These are phyloP conservation scores for Torulaspora indica DNA, from an alignment of 805 yeast species.

Conservation along the genomic window DNA sequence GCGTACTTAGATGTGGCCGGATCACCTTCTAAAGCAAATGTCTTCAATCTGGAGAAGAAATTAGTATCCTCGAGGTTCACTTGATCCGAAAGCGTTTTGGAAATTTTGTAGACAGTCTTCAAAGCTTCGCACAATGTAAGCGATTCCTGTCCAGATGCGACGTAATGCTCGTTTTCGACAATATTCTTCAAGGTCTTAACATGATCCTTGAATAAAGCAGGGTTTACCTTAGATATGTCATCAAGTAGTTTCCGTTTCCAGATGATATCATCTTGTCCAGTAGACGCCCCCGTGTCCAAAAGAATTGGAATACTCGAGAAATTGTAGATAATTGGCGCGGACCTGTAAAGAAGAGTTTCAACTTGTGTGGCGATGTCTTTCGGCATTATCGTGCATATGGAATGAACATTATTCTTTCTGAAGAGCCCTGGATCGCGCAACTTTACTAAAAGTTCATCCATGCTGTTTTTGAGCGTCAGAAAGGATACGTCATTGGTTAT, in stretches of 20 bases:
- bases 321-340: slow-evolving; percentile 59
- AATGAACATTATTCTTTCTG: slow-evolving; percentile 33
- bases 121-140: slow-evolving; percentile 40
- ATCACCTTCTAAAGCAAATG: slow-evolving; percentile 48
- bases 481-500: slow-evolving; percentile 56
- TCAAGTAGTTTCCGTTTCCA: slow-evolving; percentile 50
- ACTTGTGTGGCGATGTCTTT: slow-evolving; percentile 50
- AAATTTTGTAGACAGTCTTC: slow-evolving; percentile 57
- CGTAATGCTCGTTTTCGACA: slow-evolving; percentile 30
- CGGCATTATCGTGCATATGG: slow-evolving; percentile 38
- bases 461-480: slow-evolving; percentile 53
- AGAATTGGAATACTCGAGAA: slow-evolving; percentile 56
- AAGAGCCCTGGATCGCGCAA: slow-evolving; percentile 50
- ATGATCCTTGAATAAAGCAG: slow-evolving; percentile 61
- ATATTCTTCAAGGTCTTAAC: slow-evolving; percentile 45
- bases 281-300: slow-evolving; percentile 32
- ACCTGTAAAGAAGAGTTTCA: slow-evolving; percentile 55
- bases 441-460: slow-evolving; percentile 57
- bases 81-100: slow-evolving; percentile 46
- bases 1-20: slow-evolving; percentile 64
- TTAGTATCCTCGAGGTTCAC: slow-evolving; percentile 41
- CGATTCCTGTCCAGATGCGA: slow-evolving; percentile 16
- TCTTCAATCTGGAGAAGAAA: slow-evolving; percentile 44
- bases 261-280: slow-evolving; percentile 34
- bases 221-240: slow-evolving; percentile 54